A percentile compares a stretch with the other conserved stretches of the same genome.
phyloP scores from a whole-genome alignment of 371 early-diverging fungal species.

The Batkoa obscura region DNA sequence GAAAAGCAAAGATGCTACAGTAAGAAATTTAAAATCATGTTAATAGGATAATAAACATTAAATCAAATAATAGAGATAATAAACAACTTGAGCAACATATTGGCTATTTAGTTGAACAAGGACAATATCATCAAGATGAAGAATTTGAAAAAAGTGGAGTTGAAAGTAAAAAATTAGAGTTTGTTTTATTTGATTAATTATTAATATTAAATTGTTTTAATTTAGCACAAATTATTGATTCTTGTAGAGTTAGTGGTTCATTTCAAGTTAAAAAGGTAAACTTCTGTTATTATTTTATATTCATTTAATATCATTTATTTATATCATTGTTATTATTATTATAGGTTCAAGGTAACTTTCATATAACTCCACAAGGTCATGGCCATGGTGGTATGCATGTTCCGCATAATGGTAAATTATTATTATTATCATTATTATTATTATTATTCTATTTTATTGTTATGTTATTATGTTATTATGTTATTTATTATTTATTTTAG shows the following conservation, averaged over 20 bases:
- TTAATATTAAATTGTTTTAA: background rate
- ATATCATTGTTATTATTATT: background rate
- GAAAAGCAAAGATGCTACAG: conserved; percentile 18
- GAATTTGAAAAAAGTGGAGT: no score
- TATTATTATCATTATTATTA: background rate
- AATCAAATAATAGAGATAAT: background rate
- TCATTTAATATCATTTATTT: background rate
- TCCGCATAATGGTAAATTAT: conserved; percentile 37
- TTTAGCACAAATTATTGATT: conserved; percentile 13
- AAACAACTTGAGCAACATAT: background rate
- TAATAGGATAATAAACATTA: background rate
- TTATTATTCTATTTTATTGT: background rate
- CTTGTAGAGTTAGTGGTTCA: conserved; percentile 59
- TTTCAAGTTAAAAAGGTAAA: conserved; percentile 46
- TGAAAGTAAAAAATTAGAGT: background rate
- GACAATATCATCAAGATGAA: background rate
- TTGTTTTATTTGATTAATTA: background rate
- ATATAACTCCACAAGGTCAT: conserved; percentile 76
- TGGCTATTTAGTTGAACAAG: background rate
- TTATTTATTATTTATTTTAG: conserved; percentile 14
- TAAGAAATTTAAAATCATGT: conserved; percentile 6
- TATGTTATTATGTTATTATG: no score
- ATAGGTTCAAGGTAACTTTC: conserved; percentile 58
- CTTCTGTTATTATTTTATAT: no score
- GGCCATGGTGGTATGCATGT: conserved; percentile 55